Percentiles rank a stretch among this genome's conserved stretches.
Conservation (phyloP, 2,329 filamentous ascomycete species). For the Trichoderma aggressivum region DNA sequence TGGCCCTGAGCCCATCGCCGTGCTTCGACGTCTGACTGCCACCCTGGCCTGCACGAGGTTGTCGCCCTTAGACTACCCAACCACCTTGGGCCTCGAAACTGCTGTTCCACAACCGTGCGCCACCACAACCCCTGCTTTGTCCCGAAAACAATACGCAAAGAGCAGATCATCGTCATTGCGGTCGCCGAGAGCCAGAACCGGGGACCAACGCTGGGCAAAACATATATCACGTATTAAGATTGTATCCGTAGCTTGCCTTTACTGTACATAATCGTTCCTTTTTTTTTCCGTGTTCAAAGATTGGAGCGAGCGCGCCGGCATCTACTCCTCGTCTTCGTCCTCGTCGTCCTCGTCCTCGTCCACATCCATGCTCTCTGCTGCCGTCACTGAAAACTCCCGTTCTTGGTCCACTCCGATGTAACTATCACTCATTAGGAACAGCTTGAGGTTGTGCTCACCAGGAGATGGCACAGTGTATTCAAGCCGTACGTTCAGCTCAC, state of each 20-base stretch:
- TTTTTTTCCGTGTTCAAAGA: constrained; percentile 21
- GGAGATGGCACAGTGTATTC: constrained; percentile 85
- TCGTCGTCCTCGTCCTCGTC: constrained; percentile 76
- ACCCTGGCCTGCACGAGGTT: background rate
- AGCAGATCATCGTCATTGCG: constrained; percentile 23
- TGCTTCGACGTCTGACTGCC: background rate
- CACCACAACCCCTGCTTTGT: constrained; percentile 32
- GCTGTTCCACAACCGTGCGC: constrained; percentile 28
- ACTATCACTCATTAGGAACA: constrained; percentile 95
- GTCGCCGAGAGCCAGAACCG: constrained; percentile 22
- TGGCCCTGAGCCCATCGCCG: background rate
- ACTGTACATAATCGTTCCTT: constrained; percentile 31
- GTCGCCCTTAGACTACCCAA: constrained; percentile 20
- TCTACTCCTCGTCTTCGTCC: constrained; percentile 48
- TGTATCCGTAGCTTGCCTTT: constrained; percentile 31
- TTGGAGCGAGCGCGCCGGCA: constrained; percentile 16
- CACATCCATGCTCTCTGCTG: constrained; percentile 91
- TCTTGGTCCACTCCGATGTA: constrained; percentile 98
- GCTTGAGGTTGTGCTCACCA: constrained; percentile 81
- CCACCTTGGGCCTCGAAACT: constrained; percentile 27
- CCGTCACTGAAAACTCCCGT: constrained; percentile 78
- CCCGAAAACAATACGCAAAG: constrained; percentile 28
- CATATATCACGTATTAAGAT: constrained; percentile 17
- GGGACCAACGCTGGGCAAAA: constrained; percentile 3
- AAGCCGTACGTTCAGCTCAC: constrained; percentile 71